These are phyloP conservation scores for Rhodotorula paludigena DNA, from an alignment of 768 basidiomycete genomes.

Conservation along the genomic window DNA sequence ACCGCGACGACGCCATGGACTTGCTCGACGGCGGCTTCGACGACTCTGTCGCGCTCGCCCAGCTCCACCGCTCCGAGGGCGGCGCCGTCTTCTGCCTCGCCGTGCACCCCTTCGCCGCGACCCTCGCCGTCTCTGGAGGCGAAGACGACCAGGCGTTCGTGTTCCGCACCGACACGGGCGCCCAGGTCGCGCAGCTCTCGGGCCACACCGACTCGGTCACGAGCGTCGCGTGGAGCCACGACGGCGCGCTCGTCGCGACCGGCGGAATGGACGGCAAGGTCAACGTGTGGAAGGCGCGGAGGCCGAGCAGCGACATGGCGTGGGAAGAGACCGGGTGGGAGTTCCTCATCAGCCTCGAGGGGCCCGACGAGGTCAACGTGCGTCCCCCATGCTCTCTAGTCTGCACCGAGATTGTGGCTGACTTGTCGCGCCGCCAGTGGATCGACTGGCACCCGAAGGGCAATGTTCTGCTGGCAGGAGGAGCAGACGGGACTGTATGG, in stretches of 20 bases:
- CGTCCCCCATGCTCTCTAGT: slow-evolving; percentile 1
- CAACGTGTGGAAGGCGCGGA: slow-evolving; percentile 74
- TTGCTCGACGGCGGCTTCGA: slow-evolving; percentile 33
- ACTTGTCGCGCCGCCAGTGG: slow-evolving; percentile 56
- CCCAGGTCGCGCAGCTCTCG: slow-evolving; percentile 72
- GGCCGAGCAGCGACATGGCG: slow-evolving; percentile 46
- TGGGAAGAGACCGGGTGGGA: slow-evolving; percentile 80
- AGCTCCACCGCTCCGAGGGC: slow-evolving; percentile 52
- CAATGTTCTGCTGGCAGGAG: slow-evolving; percentile 76
- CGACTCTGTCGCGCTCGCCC: slow-evolving; percentile 47
- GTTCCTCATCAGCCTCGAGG: slow-evolving; percentile 85
- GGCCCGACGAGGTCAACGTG: slow-evolving; percentile 93
- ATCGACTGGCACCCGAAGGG: slow-evolving; percentile 96
- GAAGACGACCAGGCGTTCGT: slow-evolving; percentile 93
- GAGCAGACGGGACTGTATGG: slow-evolving; percentile 91
- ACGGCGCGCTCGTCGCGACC: slow-evolving; percentile 88
- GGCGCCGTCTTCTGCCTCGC: slow-evolving; percentile 76
- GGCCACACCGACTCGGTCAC: slow-evolving; percentile 93
- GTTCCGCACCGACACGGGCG: slow-evolving; percentile 79
- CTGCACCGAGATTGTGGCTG: no score
- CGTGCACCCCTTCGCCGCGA: slow-evolving; percentile 69
- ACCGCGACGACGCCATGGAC: slow-evolving; percentile 50
- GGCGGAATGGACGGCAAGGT: slow-evolving; percentile 98
- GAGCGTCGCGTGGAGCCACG: slow-evolving; percentile 68
- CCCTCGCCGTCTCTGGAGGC: slow-evolving; percentile 83